Evolutionary conservation across 345 rosid genomes (phyloP).

Genomic region (Acer campestre): DNA sequence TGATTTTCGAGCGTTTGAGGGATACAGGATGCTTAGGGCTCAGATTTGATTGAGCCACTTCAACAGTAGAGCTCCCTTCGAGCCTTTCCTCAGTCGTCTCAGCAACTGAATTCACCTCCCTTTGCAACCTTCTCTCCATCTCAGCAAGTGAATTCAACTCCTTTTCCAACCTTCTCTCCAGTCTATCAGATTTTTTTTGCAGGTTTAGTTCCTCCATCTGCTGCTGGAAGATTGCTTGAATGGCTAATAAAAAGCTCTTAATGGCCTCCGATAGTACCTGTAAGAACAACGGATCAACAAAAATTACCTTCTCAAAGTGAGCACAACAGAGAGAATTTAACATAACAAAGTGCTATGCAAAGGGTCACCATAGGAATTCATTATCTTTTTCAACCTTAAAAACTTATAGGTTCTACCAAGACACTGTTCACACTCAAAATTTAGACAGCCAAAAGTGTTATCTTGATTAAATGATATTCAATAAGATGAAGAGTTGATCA

Average conservation of each 20-base stretch:
- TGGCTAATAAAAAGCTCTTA: slow-evolving; percentile 58
- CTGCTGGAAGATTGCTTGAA: slow-evolving; percentile 54
- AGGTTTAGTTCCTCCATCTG: slow-evolving; percentile 64
- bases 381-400: too few relatives aligned
- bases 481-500: too few relatives aligned
- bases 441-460: too few relatives aligned
- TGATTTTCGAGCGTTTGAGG: slow-evolving; percentile 61
- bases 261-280: slow-evolving; percentile 77
- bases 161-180: slow-evolving; percentile 68
- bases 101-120: slow-evolving; percentile 50
- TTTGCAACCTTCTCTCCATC: slow-evolving; percentile 68
- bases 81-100: slow-evolving; percentile 60
- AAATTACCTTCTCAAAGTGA: background rate
- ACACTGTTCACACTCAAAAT: too few relatives aligned
- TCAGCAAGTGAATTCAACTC: slow-evolving; percentile 59
- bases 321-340: background rate
- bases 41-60: slow-evolving; percentile 35
- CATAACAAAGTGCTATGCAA: too few relatives aligned
- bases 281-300: slow-evolving; percentile 20
- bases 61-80: slow-evolving; percentile 39
- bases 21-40: slow-evolving; percentile 74
- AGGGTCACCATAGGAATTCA: too few relatives aligned
- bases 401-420: too few relatives aligned
- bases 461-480: too few relatives aligned
- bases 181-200: slow-evolving; percentile 54